phyloP scores from a whole-genome alignment of 495 filamentous ascomycete species.

The Podospora comata region DNA sequence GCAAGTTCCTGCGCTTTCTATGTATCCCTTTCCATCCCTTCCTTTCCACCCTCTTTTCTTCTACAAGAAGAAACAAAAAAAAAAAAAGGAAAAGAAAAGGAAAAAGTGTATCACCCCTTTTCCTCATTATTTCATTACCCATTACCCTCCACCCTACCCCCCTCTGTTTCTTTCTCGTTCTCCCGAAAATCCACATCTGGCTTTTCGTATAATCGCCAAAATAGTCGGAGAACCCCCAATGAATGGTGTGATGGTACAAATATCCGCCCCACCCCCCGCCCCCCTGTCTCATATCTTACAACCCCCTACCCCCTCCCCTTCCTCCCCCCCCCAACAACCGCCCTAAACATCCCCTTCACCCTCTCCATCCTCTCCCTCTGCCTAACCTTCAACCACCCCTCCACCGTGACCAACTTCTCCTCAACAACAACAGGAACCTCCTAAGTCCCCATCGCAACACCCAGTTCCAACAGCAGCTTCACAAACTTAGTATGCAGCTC shows the following conservation, averaged over 20 bases:
- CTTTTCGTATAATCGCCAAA: no score
- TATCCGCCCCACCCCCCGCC: no score
- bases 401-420: background rate
- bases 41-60: background rate
- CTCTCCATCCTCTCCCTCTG: background rate
- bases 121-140: background rate
- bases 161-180: background rate
- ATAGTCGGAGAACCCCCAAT: no score
- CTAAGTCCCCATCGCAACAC: conserved; percentile 46
- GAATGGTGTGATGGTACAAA: background rate
- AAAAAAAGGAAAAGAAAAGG: background rate
- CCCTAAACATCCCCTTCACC: background rate
- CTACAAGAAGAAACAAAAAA: background rate
- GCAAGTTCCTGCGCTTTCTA: background rate
- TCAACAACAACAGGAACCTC: background rate
- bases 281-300: background rate
- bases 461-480: conserved; percentile 64
- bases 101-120: background rate
- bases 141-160: background rate
- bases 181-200: no score
- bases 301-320: background rate
- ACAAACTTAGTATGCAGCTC: conserved; percentile 81
- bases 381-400: background rate
- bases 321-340: background rate
- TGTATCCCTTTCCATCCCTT: background rate